Conservation (phyloP, 1,139 yeast species). For the Yamadazyma pseudoaaseri region DNA sequence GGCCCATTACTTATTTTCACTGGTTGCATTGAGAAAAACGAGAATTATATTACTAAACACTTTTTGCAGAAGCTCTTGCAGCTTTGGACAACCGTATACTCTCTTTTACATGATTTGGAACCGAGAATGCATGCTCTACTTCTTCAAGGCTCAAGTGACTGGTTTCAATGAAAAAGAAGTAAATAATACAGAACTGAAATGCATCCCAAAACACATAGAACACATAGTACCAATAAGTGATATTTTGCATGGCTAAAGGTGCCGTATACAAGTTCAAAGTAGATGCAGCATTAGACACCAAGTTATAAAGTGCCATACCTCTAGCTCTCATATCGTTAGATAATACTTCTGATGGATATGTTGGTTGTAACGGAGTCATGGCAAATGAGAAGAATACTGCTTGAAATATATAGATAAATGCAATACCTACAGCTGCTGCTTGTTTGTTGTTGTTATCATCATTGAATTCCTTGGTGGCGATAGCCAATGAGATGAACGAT, state of each 20-base stretch:
- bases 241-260: constrained; percentile 21
- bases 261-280: constrained; percentile 20
- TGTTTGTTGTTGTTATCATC: constrained; percentile 13
- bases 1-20: neutral
- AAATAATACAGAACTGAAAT: constrained; percentile 18
- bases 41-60: neutral
- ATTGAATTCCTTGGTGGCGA: constrained; percentile 15
- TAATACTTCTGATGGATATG: constrained; percentile 20
- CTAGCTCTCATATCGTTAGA: constrained; percentile 18
- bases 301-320: constrained; percentile 15
- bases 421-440: constrained; percentile 15
- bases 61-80: constrained; percentile 3
- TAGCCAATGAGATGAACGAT: constrained; percentile 16
- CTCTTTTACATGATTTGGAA: constrained; percentile 10
- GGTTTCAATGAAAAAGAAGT: constrained; percentile 29
- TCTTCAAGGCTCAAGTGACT: constrained; percentile 27
- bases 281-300: constrained; percentile 17
- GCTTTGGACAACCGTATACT: constrained; percentile 10
- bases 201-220: constrained; percentile 20
- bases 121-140: constrained; percentile 21
- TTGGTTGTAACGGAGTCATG: constrained; percentile 21
- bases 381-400: constrained; percentile 21
- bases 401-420: constrained; percentile 18
- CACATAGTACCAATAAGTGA: constrained; percentile 20
- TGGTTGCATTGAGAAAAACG: constrained; percentile 2